Evolutionary conservation across 1,284 basidiomycete genomes (phyloP), one percentile per base, ranked within the genome.

Genomic region (Phaffia rhodozyma): DNA sequence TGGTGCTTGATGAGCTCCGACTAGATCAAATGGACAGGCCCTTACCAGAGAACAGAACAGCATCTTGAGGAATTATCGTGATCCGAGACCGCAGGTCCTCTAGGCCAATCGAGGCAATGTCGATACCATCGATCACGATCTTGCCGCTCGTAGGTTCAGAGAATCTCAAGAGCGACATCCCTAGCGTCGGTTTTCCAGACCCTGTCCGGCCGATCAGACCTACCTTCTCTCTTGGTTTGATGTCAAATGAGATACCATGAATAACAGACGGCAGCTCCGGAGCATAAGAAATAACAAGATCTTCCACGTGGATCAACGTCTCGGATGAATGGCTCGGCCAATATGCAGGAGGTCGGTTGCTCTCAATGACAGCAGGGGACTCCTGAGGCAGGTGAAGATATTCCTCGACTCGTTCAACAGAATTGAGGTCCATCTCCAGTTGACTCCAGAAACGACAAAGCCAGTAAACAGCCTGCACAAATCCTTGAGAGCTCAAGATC

Each of bases 351-450:
- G 84, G 84, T 5, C 85, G 81, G 58, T 79, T 79, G 0, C 79
- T 79, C 63, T 85, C 82, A 58, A 90, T 84, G 63, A 86, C 71
- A 0, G 84, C 79, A 1, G 89, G 84, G 4, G 89, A 84, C 72
- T 93, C 91, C 71, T 89, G 86, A 0, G 89, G 87, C n/a, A 93
- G 79, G 60, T 87, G 81, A 23, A 93, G 81, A 71, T 93, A 94
- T 77, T 94, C 91, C 4, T 88, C 82, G 7, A 93, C 81, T 65
- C 91, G 85, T 74, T 96, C 92, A 6, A 94, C 86, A 7, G 83
- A 83, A 74, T 88, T 87, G 13, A 89, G 87, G 74, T 74, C 73
- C 71, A 76, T 75, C 67, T 77, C 76, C 23, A 77, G 69, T 55
- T 75, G 72, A 32, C 72, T 74, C 71, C 74, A 74, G 70, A 75